Conservation (phyloP, 2,329 filamentous ascomycete species). For the Phaeosphaeriaceae sp. region DNA sequence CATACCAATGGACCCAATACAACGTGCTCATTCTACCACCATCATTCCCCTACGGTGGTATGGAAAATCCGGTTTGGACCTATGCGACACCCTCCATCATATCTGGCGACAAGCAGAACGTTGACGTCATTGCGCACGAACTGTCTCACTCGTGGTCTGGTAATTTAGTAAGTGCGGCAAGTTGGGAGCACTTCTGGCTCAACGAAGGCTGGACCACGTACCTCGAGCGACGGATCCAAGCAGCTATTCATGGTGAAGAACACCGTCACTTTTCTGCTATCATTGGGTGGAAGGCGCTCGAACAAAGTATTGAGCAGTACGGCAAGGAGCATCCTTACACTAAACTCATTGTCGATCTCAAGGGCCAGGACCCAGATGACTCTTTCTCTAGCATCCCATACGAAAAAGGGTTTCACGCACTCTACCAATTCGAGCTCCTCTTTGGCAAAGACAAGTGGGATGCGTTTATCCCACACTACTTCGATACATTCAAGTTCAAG, state of each 20-base stretch:
- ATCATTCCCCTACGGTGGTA: constrained; percentile 67
- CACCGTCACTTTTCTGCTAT: constrained; percentile 94
- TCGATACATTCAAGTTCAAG: constrained; percentile 80
- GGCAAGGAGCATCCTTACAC: constrained; percentile 91
- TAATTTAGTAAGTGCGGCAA: constrained; percentile 79
- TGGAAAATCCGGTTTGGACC: constrained; percentile 94
- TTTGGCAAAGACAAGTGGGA: constrained; percentile 88
- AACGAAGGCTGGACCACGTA: constrained; percentile 94
- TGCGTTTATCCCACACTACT: constrained; percentile 95
- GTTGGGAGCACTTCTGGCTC: constrained; percentile 79
- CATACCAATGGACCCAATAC: constrained; percentile 91
- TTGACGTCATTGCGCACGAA: constrained; percentile 95
- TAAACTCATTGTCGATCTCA: constrained; percentile 84
- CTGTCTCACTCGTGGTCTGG: constrained; percentile 82
- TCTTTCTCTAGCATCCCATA: constrained; percentile 93
- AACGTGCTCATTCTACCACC: constrained; percentile 90
- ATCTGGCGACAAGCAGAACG: constrained; percentile 80
- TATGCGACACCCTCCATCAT: constrained; percentile 96
- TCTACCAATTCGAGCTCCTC: constrained; percentile 87
- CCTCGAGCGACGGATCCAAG: constrained; percentile 83
- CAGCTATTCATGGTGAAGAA: constrained; percentile 77
- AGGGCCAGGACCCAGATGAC: constrained; percentile 92
- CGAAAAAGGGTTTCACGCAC: constrained; percentile 94
- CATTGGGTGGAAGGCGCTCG: constrained; percentile 90
- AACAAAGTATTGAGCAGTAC: constrained; percentile 78